phyloP scores from a whole-genome alignment of 495 filamentous ascomycete species.

The Recurvomyces mirabilis region DNA sequence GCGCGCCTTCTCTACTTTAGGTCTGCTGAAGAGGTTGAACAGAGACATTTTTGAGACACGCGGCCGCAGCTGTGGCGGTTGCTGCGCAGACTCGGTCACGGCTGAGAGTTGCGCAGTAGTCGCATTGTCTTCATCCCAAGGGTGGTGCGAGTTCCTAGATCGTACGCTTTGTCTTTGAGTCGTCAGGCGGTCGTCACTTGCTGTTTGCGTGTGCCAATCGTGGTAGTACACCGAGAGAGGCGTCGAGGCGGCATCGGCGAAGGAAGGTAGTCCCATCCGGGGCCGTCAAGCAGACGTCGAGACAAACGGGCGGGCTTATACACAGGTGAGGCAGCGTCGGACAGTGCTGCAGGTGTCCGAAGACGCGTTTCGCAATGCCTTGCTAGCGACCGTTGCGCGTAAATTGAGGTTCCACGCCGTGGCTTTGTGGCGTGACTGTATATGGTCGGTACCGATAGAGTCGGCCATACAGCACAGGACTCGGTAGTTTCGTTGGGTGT shows the following conservation, averaged over 20 bases:
- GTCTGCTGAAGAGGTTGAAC: constrained; percentile 32
- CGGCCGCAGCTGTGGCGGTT: constrained; percentile 12
- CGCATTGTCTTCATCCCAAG: constrained; percentile 4
- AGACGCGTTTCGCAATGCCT: constrained; percentile 1
- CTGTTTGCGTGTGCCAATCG: too few relatives aligned
- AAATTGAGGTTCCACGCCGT: constrained; percentile 1
- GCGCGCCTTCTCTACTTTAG: constrained; percentile 32
- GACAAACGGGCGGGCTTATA: too few relatives aligned
- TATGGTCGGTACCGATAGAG: too few relatives aligned
- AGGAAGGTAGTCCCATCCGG: too few relatives aligned
- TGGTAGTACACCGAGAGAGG: neutral
- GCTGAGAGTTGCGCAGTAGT: constrained; percentile 6
- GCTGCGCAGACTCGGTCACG: neutral
- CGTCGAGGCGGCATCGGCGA: too few relatives aligned
- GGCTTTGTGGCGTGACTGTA: too few relatives aligned
- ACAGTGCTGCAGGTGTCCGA: neutral
- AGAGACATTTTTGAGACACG: constrained; percentile 31
- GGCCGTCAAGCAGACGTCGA: too few relatives aligned
- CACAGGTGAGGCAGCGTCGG: too few relatives aligned
- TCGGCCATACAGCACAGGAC: too few relatives aligned
- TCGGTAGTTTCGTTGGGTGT: too few relatives aligned
- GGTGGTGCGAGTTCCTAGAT: neutral
- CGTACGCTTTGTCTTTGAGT: constrained; percentile 4
- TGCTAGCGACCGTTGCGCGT: constrained; percentile 3
- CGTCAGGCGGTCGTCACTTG: too few relatives aligned